phyloP scores from a whole-genome alignment of 805 yeast species.

The Saturnispora sanitii region DNA sequence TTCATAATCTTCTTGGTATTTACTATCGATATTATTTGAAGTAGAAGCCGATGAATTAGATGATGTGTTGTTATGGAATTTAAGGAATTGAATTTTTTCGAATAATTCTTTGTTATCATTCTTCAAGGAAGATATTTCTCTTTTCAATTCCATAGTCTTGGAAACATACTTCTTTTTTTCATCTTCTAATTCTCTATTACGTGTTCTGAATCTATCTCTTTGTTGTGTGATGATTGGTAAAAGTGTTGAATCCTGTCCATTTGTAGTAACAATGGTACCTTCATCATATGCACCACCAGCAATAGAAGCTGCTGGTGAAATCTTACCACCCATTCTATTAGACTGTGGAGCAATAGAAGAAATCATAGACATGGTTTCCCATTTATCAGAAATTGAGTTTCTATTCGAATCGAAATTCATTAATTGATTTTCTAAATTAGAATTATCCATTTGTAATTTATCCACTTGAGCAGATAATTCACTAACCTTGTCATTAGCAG shows the following conservation, averaged over 20 bases:
- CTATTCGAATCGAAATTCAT: slow-evolving; percentile 32
- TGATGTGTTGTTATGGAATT: slow-evolving; percentile 35
- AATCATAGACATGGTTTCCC: slow-evolving; percentile 58
- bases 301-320: slow-evolving; percentile 45
- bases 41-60: slow-evolving; percentile 12
- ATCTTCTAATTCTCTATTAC: slow-evolving; percentile 75
- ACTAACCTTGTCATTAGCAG: slow-evolving; percentile 31
- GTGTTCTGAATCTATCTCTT: slow-evolving; percentile 83
- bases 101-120: slow-evolving; percentile 70
- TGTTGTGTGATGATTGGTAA: slow-evolving; percentile 88
- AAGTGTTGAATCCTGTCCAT: slow-evolving; percentile 37
- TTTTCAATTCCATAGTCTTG: slow-evolving; percentile 48
- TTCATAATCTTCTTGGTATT: slow-evolving; percentile 59
- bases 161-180: slow-evolving; percentile 53
- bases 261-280: neutral
- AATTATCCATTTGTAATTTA: slow-evolving; percentile 75
- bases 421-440: slow-evolving; percentile 56
- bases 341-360: slow-evolving; percentile 37
- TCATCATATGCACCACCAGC: slow-evolving; percentile 28
- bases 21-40: slow-evolving; percentile 37
- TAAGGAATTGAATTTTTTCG: slow-evolving; percentile 63
- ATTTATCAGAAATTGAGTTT: slow-evolving; percentile 31
- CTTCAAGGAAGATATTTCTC: slow-evolving; percentile 55
- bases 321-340: slow-evolving; percentile 21
- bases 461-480: slow-evolving; percentile 38